phyloP scores from a whole-genome alignment of 768 basidiomycete species.

The Trametes meyenii region DNA sequence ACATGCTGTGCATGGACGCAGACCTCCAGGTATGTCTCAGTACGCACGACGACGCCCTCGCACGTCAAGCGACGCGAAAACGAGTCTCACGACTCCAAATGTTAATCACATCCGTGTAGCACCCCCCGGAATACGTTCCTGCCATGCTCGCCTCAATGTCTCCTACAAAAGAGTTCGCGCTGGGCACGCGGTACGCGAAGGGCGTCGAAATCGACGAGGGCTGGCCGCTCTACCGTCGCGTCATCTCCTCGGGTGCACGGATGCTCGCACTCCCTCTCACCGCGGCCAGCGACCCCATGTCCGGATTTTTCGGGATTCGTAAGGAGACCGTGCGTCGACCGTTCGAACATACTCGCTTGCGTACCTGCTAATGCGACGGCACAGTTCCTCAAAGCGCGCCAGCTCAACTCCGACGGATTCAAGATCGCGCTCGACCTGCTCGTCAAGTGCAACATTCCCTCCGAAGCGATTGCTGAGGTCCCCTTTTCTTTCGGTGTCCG shows the following conservation, averaged over 20 bases:
- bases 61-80: no score
- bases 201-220: slow-evolving; percentile 34
- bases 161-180: slow-evolving; percentile 29
- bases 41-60: neutral
- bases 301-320: slow-evolving; percentile 36
- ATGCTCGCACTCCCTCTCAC: slow-evolving; percentile 34
- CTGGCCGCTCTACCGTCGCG: slow-evolving; percentile 35
- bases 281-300: slow-evolving; percentile 36
- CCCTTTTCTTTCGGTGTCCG: slow-evolving; percentile 36
- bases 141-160: slow-evolving; percentile 32
- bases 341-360: no score
- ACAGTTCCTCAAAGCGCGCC: slow-evolving; percentile 34
- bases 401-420: slow-evolving; percentile 34
- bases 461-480: slow-evolving; percentile 33
- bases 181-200: slow-evolving; percentile 34
- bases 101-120: slow-evolving; percentile 16
- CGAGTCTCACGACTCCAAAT: neutral
- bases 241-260: slow-evolving; percentile 35
- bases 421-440: slow-evolving; percentile 37
- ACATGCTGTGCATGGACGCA: slow-evolving; percentile 37
- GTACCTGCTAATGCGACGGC: neutral
- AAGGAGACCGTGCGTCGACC: slow-evolving; percentile 30
- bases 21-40: slow-evolving; percentile 32
- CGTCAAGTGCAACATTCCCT: slow-evolving; percentile 32
- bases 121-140: slow-evolving; percentile 35